phyloP scores from a whole-genome alignment of 2,329 filamentous ascomycete genomes.

The Apiospora malaysiana region DNA sequence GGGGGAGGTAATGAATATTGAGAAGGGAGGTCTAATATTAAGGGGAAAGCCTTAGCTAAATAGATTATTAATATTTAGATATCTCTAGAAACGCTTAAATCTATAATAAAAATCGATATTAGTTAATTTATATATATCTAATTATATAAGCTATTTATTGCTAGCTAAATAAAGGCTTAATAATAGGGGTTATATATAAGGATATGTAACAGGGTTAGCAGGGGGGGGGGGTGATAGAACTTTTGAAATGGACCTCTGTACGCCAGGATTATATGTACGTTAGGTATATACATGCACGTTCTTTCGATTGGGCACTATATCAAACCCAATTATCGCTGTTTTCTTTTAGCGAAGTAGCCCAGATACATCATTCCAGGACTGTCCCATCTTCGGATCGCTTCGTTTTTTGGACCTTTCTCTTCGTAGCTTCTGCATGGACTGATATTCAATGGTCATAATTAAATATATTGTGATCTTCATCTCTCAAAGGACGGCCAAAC shows the following conservation, averaged over 20 bases:
- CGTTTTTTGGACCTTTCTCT: not conserved
- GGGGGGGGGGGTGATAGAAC: not conserved
- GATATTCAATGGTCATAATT: not conserved
- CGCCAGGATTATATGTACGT: too few species aligned
- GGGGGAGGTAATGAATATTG: not conserved
- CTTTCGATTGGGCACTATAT: too few species aligned
- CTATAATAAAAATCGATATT: too few species aligned
- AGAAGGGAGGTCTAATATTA: not conserved
- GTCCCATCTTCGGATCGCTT: not conserved
- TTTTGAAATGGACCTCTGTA: too few species aligned
- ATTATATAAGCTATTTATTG: too few species aligned
- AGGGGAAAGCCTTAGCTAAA: not conserved
- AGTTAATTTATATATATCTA: too few species aligned
- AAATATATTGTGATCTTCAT: too few species aligned
- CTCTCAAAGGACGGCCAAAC: too few species aligned
- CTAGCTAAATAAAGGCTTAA: too few species aligned
- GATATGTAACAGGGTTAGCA: too few species aligned
- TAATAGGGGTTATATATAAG: too few species aligned
- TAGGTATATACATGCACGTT: too few species aligned
- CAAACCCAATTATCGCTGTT: not conserved
- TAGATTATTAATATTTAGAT: not conserved
- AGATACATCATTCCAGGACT: not conserved
- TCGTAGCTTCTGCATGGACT: not conserved
- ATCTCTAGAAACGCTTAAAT: not conserved
- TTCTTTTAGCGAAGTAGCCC: not conserved